Conservation (phyloP, 371 early-diverging fungal species). For the Zopfochytrium polystomum region DNA sequence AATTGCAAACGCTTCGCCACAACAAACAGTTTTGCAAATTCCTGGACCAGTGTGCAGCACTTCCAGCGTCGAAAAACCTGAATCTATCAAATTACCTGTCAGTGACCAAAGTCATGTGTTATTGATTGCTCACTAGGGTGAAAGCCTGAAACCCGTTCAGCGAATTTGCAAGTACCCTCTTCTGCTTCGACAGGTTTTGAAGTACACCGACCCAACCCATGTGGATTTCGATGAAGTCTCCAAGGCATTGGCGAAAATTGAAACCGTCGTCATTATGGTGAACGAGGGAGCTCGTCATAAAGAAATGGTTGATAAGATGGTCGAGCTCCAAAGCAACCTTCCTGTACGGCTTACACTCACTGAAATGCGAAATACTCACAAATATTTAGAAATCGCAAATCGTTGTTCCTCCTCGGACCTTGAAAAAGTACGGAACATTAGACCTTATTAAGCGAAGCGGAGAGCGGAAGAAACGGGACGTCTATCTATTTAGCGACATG, state of each 20-base stretch:
- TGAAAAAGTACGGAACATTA: conserved; percentile 38
- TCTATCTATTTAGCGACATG: conserved; percentile 54
- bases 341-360: no score
- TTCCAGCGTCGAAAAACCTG: conserved; percentile 38
- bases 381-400: conserved; percentile 43
- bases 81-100: conserved; percentile 49
- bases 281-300: conserved; percentile 50
- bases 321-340: conserved; percentile 48
- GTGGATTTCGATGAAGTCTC: conserved; percentile 38
- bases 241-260: conserved; percentile 42
- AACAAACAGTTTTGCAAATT: conserved; percentile 38
- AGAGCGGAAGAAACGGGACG: conserved; percentile 39
- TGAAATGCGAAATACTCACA: no score
- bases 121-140: not conserved
- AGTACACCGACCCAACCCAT: conserved; percentile 41
- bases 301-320: conserved; percentile 45
- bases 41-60: conserved; percentile 31
- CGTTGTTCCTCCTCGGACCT: conserved; percentile 40
- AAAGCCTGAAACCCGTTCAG: conserved; percentile 86
- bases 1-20: conserved; percentile 40
- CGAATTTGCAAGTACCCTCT: conserved; percentile 97
- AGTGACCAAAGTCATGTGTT: not conserved
- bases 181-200: conserved; percentile 58
- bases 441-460: conserved; percentile 27
- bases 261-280: conserved; percentile 50